Evolutionary conservation across 2,329 filamentous ascomycete genomes (phyloP).

Genomic region (Graphilbum sp.): DNA sequence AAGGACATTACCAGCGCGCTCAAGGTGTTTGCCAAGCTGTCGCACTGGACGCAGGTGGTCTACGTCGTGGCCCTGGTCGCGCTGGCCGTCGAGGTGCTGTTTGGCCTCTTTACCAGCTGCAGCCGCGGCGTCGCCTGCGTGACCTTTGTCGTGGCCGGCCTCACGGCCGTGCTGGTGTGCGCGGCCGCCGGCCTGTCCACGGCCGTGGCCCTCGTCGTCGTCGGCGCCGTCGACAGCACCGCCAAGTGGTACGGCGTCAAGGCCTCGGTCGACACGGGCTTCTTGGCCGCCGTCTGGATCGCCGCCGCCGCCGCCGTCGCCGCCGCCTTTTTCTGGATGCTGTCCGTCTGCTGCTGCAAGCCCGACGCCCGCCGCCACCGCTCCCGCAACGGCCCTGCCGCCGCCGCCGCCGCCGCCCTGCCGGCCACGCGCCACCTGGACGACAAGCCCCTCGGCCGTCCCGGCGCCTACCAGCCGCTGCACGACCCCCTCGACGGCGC

Average conservation of each 20-base stretch:
- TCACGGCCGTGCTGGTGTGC: slow-evolving; percentile 38
- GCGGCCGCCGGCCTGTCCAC: slow-evolving; percentile 59
- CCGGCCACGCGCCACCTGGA: slow-evolving; percentile 16
- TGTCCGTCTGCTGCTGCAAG: slow-evolving; percentile 82
- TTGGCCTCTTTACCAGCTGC: slow-evolving; percentile 73
- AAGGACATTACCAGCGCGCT: slow-evolving; percentile 49
- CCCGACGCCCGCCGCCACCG: slow-evolving; percentile 29
- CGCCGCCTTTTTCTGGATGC: slow-evolving; percentile 76
- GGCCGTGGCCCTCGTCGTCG: slow-evolving; percentile 53
- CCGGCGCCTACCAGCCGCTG: slow-evolving; percentile 27
- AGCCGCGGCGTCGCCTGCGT: slow-evolving; percentile 66
- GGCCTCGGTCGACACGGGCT: slow-evolving; percentile 48
- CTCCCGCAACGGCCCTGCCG: slow-evolving; percentile 16
- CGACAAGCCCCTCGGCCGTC: slow-evolving; percentile 31
- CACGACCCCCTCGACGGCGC: slow-evolving; percentile 19
- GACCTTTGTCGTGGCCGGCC: slow-evolving; percentile 58
- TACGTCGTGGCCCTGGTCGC: slow-evolving; percentile 59
- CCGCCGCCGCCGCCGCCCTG: slow-evolving; percentile 13
- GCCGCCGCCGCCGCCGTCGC: slow-evolving; percentile 60
- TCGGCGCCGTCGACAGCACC: slow-evolving; percentile 48
- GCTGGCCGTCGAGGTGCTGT: slow-evolving; percentile 53
- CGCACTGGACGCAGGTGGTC: slow-evolving; percentile 69
- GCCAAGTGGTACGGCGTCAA: slow-evolving; percentile 57
- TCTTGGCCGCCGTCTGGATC: slow-evolving; percentile 63
- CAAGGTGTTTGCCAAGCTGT: slow-evolving; percentile 54